Evolutionary conservation across 495 filamentous ascomycete species (phyloP).

Genomic region (Chlorociboria aeruginascens): DNA sequence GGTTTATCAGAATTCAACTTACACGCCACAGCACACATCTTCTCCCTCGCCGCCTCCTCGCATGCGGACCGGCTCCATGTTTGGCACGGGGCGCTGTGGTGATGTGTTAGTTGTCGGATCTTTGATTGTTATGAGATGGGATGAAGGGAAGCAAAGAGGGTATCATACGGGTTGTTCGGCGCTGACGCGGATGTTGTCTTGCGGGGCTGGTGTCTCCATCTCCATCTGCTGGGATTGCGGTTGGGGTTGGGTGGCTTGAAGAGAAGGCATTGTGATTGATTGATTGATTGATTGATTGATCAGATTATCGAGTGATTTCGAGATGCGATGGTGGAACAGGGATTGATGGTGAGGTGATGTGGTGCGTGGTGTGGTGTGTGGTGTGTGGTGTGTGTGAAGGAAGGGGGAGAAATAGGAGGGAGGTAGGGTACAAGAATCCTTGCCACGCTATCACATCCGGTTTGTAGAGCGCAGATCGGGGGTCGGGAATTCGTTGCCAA

Average conservation of each 20-base stretch:
- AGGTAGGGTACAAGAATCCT: no score
- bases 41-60: slow-evolving; percentile 15
- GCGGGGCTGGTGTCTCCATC: slow-evolving; percentile 8
- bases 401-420: no score
- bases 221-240: slow-evolving; percentile 18
- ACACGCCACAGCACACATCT: slow-evolving; percentile 19
- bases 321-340: neutral
- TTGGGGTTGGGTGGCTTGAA: slow-evolving; percentile 16
- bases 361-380: no score
- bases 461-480: no score
- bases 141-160: neutral
- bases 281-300: no score
- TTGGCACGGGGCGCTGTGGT: slow-evolving; percentile 11
- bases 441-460: no score
- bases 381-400: no score
- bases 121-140: neutral
- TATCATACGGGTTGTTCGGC: slow-evolving; percentile 15
- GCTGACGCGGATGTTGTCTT: neutral
- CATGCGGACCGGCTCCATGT: slow-evolving; percentile 19
- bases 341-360: no score
- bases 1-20: neutral
- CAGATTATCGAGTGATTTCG: no score
- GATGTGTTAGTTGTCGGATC: neutral
- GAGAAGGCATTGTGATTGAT: slow-evolving; percentile 12
- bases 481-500: no score